Evolutionary conservation across 2,329 filamentous ascomycete species (phyloP), one percentile per base, ranked within the genome.

Genomic region (Diplodia sapinea): DNA sequence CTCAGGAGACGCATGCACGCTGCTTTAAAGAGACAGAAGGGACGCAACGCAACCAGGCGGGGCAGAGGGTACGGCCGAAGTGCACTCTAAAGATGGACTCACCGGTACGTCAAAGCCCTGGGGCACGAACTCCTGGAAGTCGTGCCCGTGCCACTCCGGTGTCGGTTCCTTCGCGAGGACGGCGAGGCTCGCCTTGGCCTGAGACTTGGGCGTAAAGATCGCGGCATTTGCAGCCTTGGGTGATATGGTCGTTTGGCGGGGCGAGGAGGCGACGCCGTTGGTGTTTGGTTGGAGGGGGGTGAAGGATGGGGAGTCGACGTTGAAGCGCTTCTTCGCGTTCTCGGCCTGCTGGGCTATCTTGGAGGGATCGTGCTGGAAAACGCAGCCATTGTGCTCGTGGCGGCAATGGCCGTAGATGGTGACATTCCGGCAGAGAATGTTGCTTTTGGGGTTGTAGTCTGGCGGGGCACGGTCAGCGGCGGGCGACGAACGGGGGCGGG

Each of bases 221-320:
- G 93, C 91, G 26, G 94, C 95, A 77, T 87, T 95, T n/a, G 91
- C 94, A 66, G 92, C 91, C 79, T 96, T 93, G 1, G 93, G 92
- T 8, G 94, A 95, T 71, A 98, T 93, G 9, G 89, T 89, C 11
- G 89, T 86, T 74, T 91, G 91, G 79, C 93, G 93, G 50, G 66
- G 66, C 29, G 81, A 75, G 29, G 81, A 79, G 52, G 85, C 79
- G 63, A 77, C 77, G 63, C 81, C 83, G 73, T 83, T 82, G 33
- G 81, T 79, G 68, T 79, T 81, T 13, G 84, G 77, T 68, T 83
- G 80, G 51, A 87, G 81, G 47, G 94, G 94, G 0, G 93, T 97
- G 78, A 99, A 99, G 57, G 94, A 92, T 13, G 95, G 94, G 9
- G 95, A 98, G 75, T 98, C 95, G 75, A 97, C 95, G 79, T 96